Evolutionary conservation across 164 flowering plant species (phyloP).

Genomic region (Magnolia sinica): DNA sequence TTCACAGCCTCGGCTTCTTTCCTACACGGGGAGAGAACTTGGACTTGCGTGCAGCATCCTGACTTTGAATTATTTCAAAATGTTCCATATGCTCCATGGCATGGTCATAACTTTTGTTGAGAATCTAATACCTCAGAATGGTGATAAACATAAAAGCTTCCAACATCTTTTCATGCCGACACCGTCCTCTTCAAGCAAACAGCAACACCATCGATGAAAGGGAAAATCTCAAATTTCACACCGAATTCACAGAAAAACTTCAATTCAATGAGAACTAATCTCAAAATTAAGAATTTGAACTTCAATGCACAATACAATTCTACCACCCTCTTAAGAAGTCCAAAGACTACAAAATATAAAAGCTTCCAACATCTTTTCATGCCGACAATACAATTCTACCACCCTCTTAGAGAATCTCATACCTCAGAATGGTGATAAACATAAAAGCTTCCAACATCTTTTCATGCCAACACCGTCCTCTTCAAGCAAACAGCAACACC

Average conservation of each 20-base stretch:
- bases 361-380: no score
- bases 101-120: background rate
- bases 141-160: background rate
- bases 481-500: background rate
- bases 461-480: background rate
- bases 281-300: constrained; percentile 7
- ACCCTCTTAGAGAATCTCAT: background rate
- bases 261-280: background rate
- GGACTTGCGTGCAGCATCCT: background rate
- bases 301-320: constrained; percentile 9
- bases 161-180: background rate
- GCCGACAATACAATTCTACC: no score
- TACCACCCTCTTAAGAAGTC: constrained; percentile 7
- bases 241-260: background rate
- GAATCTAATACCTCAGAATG: background rate
- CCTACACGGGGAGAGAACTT: background rate
- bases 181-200: background rate
- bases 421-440: background rate
- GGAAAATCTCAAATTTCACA: background rate
- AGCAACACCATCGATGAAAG: background rate
- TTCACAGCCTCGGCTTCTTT: background rate
- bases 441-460: background rate
- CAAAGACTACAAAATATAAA: background rate
- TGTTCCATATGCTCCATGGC: background rate
- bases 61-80: background rate